Percentiles rank a stretch among this genome's conserved stretches.
These are phyloP conservation scores for Blastomyces silverae DNA, from an alignment of 2,329 filamentous ascomycete genomes.

Conservation along the genomic window DNA sequence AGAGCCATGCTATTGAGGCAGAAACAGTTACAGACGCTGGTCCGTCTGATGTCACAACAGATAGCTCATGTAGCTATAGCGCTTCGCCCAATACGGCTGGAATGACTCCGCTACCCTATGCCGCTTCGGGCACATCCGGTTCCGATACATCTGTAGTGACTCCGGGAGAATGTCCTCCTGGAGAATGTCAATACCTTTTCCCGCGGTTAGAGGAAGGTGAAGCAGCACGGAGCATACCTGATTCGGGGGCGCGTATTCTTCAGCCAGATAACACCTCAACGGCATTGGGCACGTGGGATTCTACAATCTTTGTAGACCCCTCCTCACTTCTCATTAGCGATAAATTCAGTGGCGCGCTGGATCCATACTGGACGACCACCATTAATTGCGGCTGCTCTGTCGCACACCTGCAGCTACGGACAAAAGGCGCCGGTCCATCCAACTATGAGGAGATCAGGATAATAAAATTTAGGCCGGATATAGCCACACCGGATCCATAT, in stretches of 20 bases:
- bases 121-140: not conserved
- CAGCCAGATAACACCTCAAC: not conserved
- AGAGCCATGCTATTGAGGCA: not conserved
- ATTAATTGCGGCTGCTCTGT: not conserved
- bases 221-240: not conserved
- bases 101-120: not conserved
- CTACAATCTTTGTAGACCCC: not conserved
- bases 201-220: not conserved
- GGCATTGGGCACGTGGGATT: not conserved
- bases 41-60: not conserved
- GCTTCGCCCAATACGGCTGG: not conserved
- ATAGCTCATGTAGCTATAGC: not conserved
- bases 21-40: not conserved
- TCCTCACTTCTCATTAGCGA: not conserved
- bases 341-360: not conserved
- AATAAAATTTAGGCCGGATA: not conserved
- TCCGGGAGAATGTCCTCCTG: not conserved
- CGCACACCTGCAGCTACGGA: not conserved
- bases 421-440: not conserved
- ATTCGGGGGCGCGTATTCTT: not conserved
- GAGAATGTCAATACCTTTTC: constrained; percentile 1
- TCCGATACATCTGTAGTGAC: not conserved
- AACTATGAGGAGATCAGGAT: not conserved
- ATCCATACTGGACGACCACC: not conserved
- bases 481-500: not conserved